Conservation (phyloP, 345 rosid species). For the Citrus sinensis region DVS_A1.0 CM039163.1:28366001-28366500, state of each 20-base stretch:
- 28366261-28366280: neutral
- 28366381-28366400: no score
- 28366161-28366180: fast-evolving
- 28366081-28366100: neutral
- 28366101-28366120: no score
- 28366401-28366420: no score
- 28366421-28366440: no score
- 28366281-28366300: neutral
- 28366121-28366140: no score
- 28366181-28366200: neutral
- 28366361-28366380: no score
- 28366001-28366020: neutral
- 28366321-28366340: no score
- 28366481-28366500: neutral
- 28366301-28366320: no score
- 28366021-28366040: no score
- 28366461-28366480: slow-evolving; percentile 8
- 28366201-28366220: neutral
- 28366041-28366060: neutral
- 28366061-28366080: slow-evolving; percentile 34
- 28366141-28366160: neutral
- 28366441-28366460: slow-evolving; percentile 12
- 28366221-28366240: neutral
- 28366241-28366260: neutral
- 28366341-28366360: no score